A percentile compares a stretch with the other conserved stretches of the same genome.
phyloP scores from a whole-genome alignment of 2,329 filamentous ascomycete species.

The Fonsecaea erecta region DNA sequence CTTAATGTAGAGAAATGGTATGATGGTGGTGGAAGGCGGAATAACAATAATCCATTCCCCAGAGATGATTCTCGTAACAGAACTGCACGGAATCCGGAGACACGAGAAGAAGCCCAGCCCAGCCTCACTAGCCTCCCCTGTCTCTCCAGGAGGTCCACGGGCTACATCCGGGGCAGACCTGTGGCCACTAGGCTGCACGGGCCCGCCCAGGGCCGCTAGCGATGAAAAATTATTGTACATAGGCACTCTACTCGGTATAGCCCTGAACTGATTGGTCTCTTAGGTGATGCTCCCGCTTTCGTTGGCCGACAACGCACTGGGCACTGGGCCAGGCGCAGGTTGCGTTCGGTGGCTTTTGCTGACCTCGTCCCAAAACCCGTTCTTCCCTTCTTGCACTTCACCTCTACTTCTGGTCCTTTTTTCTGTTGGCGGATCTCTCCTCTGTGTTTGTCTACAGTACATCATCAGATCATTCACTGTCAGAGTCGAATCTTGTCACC shows the following conservation, averaged over 20 bases:
- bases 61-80: slow-evolving; percentile 2
- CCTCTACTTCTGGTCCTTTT: neutral
- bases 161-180: slow-evolving; percentile 17
- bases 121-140: too few species aligned
- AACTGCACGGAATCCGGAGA: neutral
- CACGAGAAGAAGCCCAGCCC: too few species aligned
- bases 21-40: slow-evolving; percentile 4
- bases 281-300: neutral
- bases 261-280: neutral
- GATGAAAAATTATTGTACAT: too few species aligned
- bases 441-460: neutral
- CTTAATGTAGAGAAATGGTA: neutral
- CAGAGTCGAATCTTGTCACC: slow-evolving; percentile 17
- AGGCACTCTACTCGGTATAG: too few species aligned
- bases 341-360: slow-evolving; percentile 7
- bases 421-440: neutral
- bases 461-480: neutral
- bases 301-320: slow-evolving; percentile 1
- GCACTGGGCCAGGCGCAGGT: neutral
- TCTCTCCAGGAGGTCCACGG: neutral
- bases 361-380: slow-evolving; percentile 3
- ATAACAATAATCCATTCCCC: slow-evolving; percentile 16
- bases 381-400: neutral
- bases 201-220: neutral
- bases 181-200: slow-evolving; percentile 6